Evolutionary conservation across 352 stramenopile species (phyloP).

Genomic region (Pythium biforme): DNA sequence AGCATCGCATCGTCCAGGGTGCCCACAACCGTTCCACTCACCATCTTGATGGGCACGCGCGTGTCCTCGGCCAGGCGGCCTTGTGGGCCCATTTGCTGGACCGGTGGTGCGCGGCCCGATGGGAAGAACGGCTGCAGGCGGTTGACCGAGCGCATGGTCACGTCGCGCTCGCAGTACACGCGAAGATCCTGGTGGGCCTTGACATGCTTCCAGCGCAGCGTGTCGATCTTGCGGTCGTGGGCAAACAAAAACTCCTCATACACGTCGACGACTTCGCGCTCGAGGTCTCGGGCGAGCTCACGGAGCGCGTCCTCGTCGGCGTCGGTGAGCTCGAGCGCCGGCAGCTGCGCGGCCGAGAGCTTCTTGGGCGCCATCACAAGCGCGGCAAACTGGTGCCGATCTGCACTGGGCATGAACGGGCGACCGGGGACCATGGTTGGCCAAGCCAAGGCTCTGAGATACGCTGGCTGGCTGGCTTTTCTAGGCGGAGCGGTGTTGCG

Average conservation of each 20-base stretch:
- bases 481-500: too few species aligned
- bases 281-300: constrained; percentile 39
- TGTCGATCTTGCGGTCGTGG: constrained; percentile 30
- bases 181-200: constrained; percentile 38
- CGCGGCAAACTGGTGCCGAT: constrained; percentile 16
- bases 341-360: constrained; percentile 19
- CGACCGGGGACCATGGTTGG: constrained; percentile 1
- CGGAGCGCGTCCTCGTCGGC: constrained; percentile 37
- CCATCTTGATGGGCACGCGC: constrained; percentile 35
- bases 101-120: constrained; percentile 2
- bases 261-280: constrained; percentile 39
- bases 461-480: too few species aligned
- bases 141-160: constrained; percentile 25
- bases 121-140: constrained; percentile 27
- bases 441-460: background rate
- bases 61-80: constrained; percentile 36
- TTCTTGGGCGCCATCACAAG: background rate
- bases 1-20: constrained; percentile 65
- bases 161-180: constrained; percentile 41
- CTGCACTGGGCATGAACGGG: background rate
- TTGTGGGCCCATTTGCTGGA: constrained; percentile 29
- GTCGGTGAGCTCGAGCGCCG: constrained; percentile 28
- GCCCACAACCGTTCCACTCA: constrained; percentile 36
- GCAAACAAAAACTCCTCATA: constrained; percentile 46
- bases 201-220: constrained; percentile 42